Evolutionary conservation across 2,329 filamentous ascomycete species (phyloP).

Genomic region (Daldinia sp.): DNA sequence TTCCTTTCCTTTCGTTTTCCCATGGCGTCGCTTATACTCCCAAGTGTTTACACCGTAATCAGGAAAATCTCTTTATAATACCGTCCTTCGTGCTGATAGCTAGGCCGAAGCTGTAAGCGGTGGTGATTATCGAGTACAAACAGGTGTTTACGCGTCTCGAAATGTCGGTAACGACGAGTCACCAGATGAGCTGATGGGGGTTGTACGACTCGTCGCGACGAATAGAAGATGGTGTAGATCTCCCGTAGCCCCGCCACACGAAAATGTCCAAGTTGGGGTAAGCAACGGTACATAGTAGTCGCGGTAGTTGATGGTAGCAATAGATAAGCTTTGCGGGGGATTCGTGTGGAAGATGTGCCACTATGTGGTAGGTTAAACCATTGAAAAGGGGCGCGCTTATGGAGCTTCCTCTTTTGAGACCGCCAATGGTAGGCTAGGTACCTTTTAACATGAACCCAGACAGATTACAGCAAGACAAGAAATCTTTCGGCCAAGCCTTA

Average conservation of each 20-base stretch:
- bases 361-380: too few species aligned
- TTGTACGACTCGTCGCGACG: not conserved
- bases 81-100: not conserved
- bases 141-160: not conserved
- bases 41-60: too few species aligned
- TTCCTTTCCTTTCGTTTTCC: not conserved
- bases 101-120: not conserved
- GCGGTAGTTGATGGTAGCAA: too few species aligned
- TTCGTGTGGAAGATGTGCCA: not conserved
- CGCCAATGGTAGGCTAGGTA: slow-evolving; percentile 1
- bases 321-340: not conserved
- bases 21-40: too few species aligned
- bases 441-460: not conserved
- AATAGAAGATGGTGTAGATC: not conserved
- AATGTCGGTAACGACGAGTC: not conserved
- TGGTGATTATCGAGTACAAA: too few species aligned
- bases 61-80: too few species aligned
- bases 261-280: not conserved
- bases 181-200: not conserved
- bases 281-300: too few species aligned
- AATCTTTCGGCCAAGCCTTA: not conserved
- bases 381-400: not conserved
- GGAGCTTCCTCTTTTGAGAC: slow-evolving; percentile 27
- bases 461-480: too few species aligned
- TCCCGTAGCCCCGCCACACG: not conserved